These are phyloP conservation scores for Astraeus odoratus DNA, from an alignment of 768 basidiomycete species.

Conservation along the genomic window DNA sequence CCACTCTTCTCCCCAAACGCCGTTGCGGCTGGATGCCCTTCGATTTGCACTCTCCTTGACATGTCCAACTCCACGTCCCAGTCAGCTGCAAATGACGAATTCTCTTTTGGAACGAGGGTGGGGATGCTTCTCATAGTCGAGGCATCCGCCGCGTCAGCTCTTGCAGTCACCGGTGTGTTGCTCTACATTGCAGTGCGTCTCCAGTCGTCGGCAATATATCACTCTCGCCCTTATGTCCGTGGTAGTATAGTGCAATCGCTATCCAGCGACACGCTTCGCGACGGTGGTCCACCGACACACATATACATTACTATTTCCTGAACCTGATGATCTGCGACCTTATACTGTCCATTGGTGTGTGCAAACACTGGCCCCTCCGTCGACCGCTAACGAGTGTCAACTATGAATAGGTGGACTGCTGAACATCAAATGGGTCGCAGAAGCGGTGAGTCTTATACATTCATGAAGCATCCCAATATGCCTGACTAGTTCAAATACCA, in stretches of 20 bases:
- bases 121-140: conserved; percentile 27
- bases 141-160: conserved; percentile 22
- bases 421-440: conserved; percentile 28
- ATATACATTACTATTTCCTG: conserved; percentile 29
- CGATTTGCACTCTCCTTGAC: not conserved
- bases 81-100: not conserved
- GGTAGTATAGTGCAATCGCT: conserved; percentile 22
- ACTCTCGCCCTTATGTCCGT: not conserved
- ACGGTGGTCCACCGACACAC: conserved; percentile 26
- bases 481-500: conserved; percentile 5
- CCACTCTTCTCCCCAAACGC: not conserved
- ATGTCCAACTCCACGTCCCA: too few species aligned
- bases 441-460: conserved; percentile 20
- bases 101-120: conserved; percentile 20
- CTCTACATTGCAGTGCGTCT: conserved; percentile 24
- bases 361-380: not conserved
- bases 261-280: conserved; percentile 19
- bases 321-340: conserved; percentile 27
- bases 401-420: conserved; percentile 33
- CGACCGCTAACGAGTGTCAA: not conserved
- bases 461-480: not conserved
- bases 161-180: conserved; percentile 22
- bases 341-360: conserved; percentile 28
- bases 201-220: too few species aligned
- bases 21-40: not conserved